These are phyloP conservation scores for Avena sativa DNA, from an alignment of 176 grass and related monocot species.

Conservation along the genomic window DNA sequence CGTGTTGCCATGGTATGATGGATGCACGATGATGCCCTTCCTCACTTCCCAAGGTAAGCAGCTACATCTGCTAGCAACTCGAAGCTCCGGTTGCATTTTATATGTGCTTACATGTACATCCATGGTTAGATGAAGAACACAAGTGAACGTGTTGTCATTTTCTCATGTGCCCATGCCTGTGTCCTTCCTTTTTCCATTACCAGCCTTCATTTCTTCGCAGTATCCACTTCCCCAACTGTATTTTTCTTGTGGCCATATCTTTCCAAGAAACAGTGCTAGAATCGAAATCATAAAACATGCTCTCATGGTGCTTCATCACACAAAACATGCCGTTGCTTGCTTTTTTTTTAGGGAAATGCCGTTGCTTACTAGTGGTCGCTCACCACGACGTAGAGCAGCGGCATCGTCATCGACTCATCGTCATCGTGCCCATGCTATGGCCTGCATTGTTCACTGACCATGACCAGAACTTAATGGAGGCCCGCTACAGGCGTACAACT, in stretches of 20 bases:
- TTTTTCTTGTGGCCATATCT: neutral
- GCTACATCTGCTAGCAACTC: constrained; percentile 12
- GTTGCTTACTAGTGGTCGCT: neutral
- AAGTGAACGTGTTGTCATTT: neutral
- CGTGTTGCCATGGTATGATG: constrained; percentile 70
- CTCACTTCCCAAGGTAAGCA: constrained; percentile 26
- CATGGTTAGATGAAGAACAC: neutral
- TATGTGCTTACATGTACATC: neutral
- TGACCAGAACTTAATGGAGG: neutral
- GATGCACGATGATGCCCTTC: neutral
- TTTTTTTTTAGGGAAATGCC: neutral
- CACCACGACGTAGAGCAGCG: too few relatives aligned
- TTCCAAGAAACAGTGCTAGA: neutral
- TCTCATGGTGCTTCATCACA: neutral
- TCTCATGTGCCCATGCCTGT: neutral
- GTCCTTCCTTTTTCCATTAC: neutral
- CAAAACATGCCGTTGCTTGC: constrained; percentile 4
- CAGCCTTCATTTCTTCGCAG: neutral
- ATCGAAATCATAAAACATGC: neutral
- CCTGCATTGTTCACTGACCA: neutral
- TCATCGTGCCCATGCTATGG: too few relatives aligned
- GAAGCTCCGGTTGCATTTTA: constrained; percentile 35
- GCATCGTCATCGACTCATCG: too few relatives aligned
- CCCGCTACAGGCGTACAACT: neutral
- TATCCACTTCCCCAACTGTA: neutral